phyloP scores from a whole-genome alignment of 768 basidiomycete genomes.

The Boletus sp. region DNA sequence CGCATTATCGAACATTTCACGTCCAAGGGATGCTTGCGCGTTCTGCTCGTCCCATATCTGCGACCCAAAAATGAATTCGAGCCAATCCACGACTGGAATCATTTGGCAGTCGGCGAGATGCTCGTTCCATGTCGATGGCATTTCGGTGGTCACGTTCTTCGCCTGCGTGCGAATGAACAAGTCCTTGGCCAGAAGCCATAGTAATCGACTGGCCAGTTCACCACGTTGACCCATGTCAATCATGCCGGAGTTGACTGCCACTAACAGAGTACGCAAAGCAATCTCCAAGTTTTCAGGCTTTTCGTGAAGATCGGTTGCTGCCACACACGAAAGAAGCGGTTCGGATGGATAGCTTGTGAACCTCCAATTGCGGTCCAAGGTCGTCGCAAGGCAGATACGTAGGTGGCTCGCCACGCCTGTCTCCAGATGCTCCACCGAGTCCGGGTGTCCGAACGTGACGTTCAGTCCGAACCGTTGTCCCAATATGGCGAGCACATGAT shows the following conservation, averaged over 20 bases:
- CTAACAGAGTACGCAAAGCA: not conserved
- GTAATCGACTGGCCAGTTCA: slow-evolving; percentile 1
- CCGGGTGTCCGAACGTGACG: slow-evolving; percentile 2
- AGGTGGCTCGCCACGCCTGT: slow-evolving; percentile 12
- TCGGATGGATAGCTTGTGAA: slow-evolving; percentile 19
- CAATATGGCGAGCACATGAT: not conserved
- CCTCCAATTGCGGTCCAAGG: slow-evolving; percentile 7
- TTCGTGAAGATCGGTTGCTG: not conserved
- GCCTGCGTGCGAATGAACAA: not conserved
- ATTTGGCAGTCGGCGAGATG: too few species aligned
- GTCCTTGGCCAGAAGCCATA: too few species aligned
- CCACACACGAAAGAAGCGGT: slow-evolving; percentile 14
- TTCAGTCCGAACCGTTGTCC: slow-evolving; percentile 6
- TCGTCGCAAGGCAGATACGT: slow-evolving; percentile 6
- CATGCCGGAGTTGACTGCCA: slow-evolving; percentile 4
- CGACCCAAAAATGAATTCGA: slow-evolving; percentile 8
- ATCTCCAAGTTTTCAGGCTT: not conserved
- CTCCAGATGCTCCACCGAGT: slow-evolving; percentile 2
- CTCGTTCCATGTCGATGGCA: not conserved
- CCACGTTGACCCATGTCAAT: slow-evolving; percentile 4
- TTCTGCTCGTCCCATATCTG: not conserved
- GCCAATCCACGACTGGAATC: slow-evolving; percentile 10
- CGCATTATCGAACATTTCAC: slow-evolving; percentile 1
- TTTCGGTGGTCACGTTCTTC: not conserved
- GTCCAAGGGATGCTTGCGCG: not conserved